Conservation (phyloP, 495 filamentous ascomycete species). For the Platismatia glauca region DNA sequence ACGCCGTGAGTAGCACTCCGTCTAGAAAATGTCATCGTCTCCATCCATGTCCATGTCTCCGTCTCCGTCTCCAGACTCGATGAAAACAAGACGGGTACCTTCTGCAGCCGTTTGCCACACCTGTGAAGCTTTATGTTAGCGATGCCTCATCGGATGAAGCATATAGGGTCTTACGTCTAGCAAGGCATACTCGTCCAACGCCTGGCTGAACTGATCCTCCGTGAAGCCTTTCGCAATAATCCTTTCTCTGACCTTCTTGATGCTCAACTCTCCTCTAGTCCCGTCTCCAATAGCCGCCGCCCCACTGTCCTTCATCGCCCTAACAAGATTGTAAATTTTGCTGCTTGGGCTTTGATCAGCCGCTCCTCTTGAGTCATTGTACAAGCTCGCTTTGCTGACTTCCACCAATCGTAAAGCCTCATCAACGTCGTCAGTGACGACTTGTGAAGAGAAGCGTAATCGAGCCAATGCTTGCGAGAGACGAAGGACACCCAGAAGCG, state of each 20-base stretch:
- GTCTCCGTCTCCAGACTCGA: conserved; percentile 49
- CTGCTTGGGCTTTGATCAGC: conserved; percentile 72
- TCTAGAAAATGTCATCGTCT: conserved; percentile 10
- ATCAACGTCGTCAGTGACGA: conserved; percentile 88
- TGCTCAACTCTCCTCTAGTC: conserved; percentile 66
- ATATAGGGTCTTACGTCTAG: conserved; percentile 62
- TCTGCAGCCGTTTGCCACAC: conserved; percentile 92
- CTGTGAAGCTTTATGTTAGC: conserved; percentile 38
- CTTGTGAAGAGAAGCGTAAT: conserved; percentile 72
- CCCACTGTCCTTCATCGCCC: conserved; percentile 72
- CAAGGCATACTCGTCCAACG: conserved; percentile 81
- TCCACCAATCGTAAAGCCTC: conserved; percentile 87
- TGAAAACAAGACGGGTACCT: conserved; percentile 77
- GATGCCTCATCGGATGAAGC: conserved; percentile 21
- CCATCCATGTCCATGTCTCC: conserved; percentile 36
- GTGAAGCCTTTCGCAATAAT: conserved; percentile 96
- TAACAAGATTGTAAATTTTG: conserved; percentile 89
- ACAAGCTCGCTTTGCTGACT: conserved; percentile 79
- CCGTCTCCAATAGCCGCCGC: conserved; percentile 66
- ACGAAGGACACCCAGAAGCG: conserved; percentile 83
- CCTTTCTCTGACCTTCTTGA: conserved; percentile 77
- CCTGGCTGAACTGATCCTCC: conserved; percentile 75
- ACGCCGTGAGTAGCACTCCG: background rate
- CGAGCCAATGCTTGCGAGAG: conserved; percentile 92
- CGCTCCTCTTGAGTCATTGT: conserved; percentile 51